A percentile compares a stretch with the other conserved stretches of the same genome.
Evolutionary conservation across 495 filamentous ascomycete species (phyloP).

Genomic region (Clavariopsis aquatica): DNA sequence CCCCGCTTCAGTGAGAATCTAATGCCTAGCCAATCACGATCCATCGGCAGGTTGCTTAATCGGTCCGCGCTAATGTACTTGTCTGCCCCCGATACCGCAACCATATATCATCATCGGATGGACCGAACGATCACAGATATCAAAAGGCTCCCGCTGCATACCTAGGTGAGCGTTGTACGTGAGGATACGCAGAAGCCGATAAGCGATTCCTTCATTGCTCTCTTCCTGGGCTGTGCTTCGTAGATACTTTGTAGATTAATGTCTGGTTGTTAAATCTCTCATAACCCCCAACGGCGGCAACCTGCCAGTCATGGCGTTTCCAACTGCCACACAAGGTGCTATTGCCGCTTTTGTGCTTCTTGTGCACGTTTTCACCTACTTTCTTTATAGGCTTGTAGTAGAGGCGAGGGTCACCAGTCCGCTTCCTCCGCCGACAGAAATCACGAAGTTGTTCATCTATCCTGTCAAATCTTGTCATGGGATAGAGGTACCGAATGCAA

Average conservation of each 20-base stretch:
- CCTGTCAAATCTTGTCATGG: constrained; percentile 50
- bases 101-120: constrained; percentile 7
- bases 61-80: constrained; percentile 2
- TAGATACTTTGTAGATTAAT: no score
- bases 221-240: no score
- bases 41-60: neutral
- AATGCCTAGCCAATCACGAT: neutral
- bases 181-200: no score
- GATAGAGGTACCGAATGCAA: constrained; percentile 37
- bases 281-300: neutral
- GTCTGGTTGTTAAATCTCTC: no score
- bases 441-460: constrained; percentile 44
- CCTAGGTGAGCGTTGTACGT: no score
- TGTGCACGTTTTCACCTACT: constrained; percentile 27
- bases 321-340: constrained; percentile 13
- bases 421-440: constrained; percentile 40
- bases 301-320: constrained; percentile 22
- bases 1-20: neutral
- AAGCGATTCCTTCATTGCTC: no score
- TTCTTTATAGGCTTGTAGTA: neutral
- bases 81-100: neutral
- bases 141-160: no score
- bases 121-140: neutral
- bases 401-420: constrained; percentile 7
- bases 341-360: constrained; percentile 27